Percentiles rank a stretch among this genome's conserved stretches.
Conservation (phyloP, 1,139 yeast genomes). For the Magnusiomyces suaveolens region DNA sequence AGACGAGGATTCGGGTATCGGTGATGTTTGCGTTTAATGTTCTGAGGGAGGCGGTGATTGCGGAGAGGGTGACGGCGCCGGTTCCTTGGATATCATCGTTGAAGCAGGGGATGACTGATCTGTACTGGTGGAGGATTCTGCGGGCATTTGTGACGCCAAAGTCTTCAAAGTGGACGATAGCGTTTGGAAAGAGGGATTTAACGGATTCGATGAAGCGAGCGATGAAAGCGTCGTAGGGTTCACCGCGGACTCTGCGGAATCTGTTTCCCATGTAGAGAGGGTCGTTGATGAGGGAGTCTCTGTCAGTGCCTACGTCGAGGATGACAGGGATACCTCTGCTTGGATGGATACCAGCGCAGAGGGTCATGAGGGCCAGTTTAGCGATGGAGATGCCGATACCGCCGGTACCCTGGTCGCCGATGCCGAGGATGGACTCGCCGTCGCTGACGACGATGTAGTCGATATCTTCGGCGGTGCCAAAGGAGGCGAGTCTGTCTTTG, state of each 20-base stretch:
- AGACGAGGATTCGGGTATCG: constrained; percentile 62
- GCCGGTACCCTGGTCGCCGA: constrained; percentile 98
- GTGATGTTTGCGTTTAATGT: constrained; percentile 56
- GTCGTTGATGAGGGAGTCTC: constrained; percentile 62
- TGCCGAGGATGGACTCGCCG: constrained; percentile 92
- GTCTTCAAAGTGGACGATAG: constrained; percentile 92
- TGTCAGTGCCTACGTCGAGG: constrained; percentile 87
- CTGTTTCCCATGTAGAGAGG: constrained; percentile 89
- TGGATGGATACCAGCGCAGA: constrained; percentile 94
- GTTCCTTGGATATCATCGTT: constrained; percentile 98
- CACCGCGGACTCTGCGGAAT: constrained; percentile 77
- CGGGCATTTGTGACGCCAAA: constrained; percentile 88
- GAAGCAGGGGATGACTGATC: constrained; percentile 69
- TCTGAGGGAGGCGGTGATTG: constrained; percentile 79
- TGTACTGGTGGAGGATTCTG: constrained; percentile 66
- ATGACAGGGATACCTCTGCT: constrained; percentile 86
- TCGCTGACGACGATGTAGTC: constrained; percentile 92
- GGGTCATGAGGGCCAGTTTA: constrained; percentile 85
- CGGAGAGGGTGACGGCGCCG: constrained; percentile 95
- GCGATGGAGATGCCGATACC: constrained; percentile 89
- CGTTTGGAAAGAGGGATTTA: constrained; percentile 72
- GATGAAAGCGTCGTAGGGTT: constrained; percentile 70
- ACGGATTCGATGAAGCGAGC: constrained; percentile 66
- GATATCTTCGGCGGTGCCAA: constrained; percentile 83
- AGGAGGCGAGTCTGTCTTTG: constrained; percentile 48